Evolutionary conservation across 1,284 basidiomycete species (phyloP).

Genomic region (Cryptococcus hybrid): DNA sequence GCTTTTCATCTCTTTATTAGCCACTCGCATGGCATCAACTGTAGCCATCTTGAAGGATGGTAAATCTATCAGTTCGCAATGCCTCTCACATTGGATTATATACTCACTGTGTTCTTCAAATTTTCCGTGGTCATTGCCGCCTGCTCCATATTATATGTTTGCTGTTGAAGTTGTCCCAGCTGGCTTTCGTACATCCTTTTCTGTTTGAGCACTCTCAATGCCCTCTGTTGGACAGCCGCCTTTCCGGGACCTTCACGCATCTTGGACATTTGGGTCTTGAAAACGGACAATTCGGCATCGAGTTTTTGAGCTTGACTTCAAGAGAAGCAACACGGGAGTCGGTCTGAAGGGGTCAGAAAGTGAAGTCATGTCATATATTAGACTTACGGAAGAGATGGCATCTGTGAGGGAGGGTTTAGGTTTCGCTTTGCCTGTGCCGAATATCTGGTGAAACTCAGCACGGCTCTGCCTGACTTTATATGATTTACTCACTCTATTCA

Average conservation of each 20-base stretch:
- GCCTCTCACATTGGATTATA: too few relatives aligned
- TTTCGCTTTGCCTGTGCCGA: slow-evolving; percentile 66
- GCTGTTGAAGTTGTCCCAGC: slow-evolving; percentile 85
- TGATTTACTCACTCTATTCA: slow-evolving; percentile 36
- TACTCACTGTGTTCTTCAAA: slow-evolving; percentile 74
- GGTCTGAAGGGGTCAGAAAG: slow-evolving; percentile 58
- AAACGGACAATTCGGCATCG: slow-evolving; percentile 69
- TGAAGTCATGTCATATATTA: background rate
- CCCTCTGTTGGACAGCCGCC: slow-evolving; percentile 94
- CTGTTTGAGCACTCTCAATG: slow-evolving; percentile 89
- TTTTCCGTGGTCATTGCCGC: slow-evolving; percentile 95
- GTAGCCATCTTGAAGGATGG: slow-evolving; percentile 84
- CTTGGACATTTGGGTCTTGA: slow-evolving; percentile 93
- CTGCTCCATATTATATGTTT: slow-evolving; percentile 99
- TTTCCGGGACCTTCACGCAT: slow-evolving; percentile 93
- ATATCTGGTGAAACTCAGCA: slow-evolving; percentile 55
- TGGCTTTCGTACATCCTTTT: slow-evolving; percentile 89
- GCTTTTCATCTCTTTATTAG: slow-evolving; percentile 97
- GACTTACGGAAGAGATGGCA: slow-evolving; percentile 78
- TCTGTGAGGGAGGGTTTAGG: slow-evolving; percentile 83
- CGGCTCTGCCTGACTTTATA: background rate
- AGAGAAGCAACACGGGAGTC: slow-evolving; percentile 85
- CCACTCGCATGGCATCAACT: slow-evolving; percentile 94
- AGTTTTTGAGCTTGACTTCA: slow-evolving; percentile 88
- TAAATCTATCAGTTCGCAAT: background rate